These are phyloP conservation scores for Kodamaea jinghongensis DNA, from an alignment of 805 yeast genomes.

Conservation along the genomic window DNA sequence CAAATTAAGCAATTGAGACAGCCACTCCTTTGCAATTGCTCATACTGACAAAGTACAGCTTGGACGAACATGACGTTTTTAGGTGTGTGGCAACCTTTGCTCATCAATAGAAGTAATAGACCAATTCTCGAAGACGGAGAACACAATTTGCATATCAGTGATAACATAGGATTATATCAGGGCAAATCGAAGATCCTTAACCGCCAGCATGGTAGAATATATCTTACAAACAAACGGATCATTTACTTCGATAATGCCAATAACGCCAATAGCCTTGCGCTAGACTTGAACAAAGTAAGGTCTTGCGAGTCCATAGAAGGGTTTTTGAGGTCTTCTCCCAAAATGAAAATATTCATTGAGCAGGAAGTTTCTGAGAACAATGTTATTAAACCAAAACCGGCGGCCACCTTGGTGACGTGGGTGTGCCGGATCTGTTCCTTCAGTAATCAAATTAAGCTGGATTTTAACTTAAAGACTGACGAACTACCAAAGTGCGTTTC, in stretches of 20 bases:
- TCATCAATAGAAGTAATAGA: constrained; percentile 38
- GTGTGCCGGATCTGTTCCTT: constrained; percentile 86
- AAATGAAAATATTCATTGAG: constrained; percentile 45
- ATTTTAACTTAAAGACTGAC: constrained; percentile 16
- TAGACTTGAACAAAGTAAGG: constrained; percentile 44
- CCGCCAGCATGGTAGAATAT: constrained; percentile 73
- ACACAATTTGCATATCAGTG: constrained; percentile 31
- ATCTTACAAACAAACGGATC: constrained; percentile 70
- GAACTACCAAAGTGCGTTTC: constrained; percentile 35
- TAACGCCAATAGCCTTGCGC: constrained; percentile 45
- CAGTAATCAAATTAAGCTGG: constrained; percentile 42
- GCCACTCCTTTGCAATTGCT: too few relatives aligned
- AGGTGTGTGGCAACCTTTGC: constrained; percentile 34
- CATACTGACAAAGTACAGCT: too few relatives aligned
- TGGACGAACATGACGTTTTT: constrained; percentile 12
- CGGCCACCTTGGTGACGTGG: constrained; percentile 47
- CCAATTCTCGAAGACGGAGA: constrained; percentile 36
- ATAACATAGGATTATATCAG: constrained; percentile 71
- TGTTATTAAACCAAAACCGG: not conserved
- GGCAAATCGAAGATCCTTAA: constrained; percentile 62
- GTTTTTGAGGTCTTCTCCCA: constrained; percentile 76
- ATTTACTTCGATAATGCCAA: constrained; percentile 63
- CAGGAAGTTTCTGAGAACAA: constrained; percentile 3
- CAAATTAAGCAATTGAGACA: too few relatives aligned
- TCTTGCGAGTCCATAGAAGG: constrained; percentile 44